phyloP scores from a whole-genome alignment of 305 asterid species.

The Fraxinus paxiana region DNA sequence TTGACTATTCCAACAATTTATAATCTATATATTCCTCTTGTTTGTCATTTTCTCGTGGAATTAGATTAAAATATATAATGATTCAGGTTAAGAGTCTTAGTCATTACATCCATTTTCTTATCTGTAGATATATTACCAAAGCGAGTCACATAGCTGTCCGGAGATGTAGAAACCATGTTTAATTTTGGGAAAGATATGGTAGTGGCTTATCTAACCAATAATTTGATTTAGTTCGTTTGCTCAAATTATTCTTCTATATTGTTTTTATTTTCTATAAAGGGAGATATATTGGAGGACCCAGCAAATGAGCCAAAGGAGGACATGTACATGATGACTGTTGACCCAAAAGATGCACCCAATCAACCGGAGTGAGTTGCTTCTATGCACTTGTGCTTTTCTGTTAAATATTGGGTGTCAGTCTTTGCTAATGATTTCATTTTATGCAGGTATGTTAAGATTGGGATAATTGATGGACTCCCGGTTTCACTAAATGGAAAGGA shows the following conservation, averaged over 20 bases:
- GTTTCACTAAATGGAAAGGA: constrained; percentile 36
- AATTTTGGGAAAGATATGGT: background rate
- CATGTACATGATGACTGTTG: constrained; percentile 82
- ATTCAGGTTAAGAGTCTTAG: background rate
- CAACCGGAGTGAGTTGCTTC: constrained; percentile 65
- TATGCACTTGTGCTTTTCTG: background rate
- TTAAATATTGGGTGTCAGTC: background rate
- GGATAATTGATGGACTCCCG: constrained; percentile 52
- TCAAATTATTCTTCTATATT: background rate
- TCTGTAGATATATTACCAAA: background rate
- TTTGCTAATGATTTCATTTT: background rate
- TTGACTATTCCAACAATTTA: background rate
- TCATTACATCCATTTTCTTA: background rate
- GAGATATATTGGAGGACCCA: constrained; percentile 90
- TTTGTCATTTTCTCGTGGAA: background rate
- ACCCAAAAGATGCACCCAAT: constrained; percentile 80
- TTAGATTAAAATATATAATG: background rate
- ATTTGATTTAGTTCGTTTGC: background rate
- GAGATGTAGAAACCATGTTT: background rate
- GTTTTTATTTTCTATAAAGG: constrained; percentile 31
- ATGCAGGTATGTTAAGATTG: constrained; percentile 70
- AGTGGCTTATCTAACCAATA: background rate
- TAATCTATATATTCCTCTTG: background rate
- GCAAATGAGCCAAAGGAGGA: constrained; percentile 89
- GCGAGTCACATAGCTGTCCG: background rate